Conservation (phyloP, 2,329 filamentous ascomycete genomes). For the Cercospora zeae-maydis region DNA sequence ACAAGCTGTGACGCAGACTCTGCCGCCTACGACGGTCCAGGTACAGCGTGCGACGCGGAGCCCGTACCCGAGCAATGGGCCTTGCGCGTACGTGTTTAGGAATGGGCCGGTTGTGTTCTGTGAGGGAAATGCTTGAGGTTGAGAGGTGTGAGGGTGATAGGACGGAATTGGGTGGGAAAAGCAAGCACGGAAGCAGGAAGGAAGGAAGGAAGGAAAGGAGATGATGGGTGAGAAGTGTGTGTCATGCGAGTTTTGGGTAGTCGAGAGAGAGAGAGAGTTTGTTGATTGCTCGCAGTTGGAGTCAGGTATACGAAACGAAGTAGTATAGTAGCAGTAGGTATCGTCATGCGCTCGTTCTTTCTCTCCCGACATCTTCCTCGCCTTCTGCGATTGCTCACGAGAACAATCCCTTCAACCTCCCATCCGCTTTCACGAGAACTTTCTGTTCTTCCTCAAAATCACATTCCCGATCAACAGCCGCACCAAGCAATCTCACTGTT, state of each 20-base stretch:
- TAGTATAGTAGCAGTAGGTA: too few species aligned
- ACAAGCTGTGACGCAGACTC: background rate
- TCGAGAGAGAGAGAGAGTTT: background rate
- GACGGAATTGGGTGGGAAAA: background rate
- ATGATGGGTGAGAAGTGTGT: background rate
- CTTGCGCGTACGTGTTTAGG: background rate
- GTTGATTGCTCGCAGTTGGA: background rate
- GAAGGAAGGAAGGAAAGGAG: background rate
- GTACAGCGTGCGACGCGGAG: background rate
- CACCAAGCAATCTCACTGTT: slow-evolving; percentile 29
- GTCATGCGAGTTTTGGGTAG: background rate
- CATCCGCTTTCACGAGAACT: slow-evolving; percentile 31
- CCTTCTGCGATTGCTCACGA: too few species aligned
- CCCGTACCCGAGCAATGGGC: background rate
- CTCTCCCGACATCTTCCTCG: too few species aligned
- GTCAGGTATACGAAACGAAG: background rate
- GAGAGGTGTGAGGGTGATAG: background rate
- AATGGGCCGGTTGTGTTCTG: slow-evolving; percentile 1
- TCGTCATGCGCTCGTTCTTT: too few species aligned
- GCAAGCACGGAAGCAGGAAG: background rate
- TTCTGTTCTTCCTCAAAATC: slow-evolving; percentile 29
- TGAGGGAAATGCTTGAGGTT: background rate
- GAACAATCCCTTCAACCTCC: slow-evolving; percentile 31
- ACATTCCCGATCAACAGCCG: slow-evolving; percentile 26
- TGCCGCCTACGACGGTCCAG: background rate